Evolutionary conservation across 768 basidiomycete genomes (phyloP).

Genomic region (Sporobolomyces phaffii): DNA sequence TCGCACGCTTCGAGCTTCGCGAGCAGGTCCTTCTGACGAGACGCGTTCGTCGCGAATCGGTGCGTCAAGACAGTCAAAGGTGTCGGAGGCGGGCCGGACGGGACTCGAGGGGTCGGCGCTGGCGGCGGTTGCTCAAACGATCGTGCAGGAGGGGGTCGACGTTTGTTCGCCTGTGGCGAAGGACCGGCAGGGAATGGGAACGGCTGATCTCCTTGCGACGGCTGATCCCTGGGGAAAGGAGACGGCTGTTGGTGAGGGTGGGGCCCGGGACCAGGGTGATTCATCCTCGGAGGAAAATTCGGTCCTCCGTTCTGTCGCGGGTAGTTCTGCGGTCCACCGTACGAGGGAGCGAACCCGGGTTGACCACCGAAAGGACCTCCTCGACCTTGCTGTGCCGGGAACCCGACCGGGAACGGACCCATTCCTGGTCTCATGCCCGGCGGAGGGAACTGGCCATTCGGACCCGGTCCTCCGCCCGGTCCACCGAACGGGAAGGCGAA

Average conservation of each 20-base stretch:
- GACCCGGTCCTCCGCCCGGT: not conserved
- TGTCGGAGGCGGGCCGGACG: not conserved
- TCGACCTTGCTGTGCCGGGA: not conserved
- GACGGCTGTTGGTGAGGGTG: not conserved
- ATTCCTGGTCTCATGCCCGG: not conserved
- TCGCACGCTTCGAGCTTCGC: not conserved
- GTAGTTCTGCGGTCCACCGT: not conserved
- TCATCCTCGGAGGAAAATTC: too few species aligned
- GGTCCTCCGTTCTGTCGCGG: too few species aligned
- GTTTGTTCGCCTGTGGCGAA: not conserved
- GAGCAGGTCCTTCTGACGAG: slow-evolving; percentile 1
- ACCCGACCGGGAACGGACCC: not conserved
- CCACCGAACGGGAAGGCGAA: slow-evolving; percentile 12
- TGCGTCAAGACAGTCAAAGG: not conserved
- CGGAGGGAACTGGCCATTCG: not conserved
- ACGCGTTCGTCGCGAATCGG: not conserved
- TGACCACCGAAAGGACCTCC: not conserved
- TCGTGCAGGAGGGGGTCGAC: not conserved
- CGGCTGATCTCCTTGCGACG: too few species aligned
- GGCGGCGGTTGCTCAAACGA: not conserved
- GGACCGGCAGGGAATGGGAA: too few species aligned
- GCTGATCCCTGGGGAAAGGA: not conserved
- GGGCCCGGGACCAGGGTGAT: not conserved
- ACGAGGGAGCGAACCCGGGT: not conserved
- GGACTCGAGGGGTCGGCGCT: not conserved